Conservation (phyloP, 371 early-diverging fungal species). For the Mortierella polycephala region DNA sequence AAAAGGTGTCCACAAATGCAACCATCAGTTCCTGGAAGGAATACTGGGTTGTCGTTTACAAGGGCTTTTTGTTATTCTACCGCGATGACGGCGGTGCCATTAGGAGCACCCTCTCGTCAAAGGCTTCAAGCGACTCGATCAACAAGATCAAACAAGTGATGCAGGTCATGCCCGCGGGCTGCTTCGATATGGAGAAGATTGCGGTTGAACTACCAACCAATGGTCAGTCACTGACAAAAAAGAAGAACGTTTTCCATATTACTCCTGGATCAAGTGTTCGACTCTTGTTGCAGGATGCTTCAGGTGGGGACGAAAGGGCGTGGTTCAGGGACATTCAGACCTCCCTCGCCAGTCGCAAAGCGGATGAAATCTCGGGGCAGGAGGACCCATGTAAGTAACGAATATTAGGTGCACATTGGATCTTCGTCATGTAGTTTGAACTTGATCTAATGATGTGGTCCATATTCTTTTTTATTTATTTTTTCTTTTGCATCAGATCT, state of each 20-base stretch:
- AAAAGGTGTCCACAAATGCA: constrained; percentile 40
- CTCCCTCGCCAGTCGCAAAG: constrained; percentile 29
- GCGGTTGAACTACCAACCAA: constrained; percentile 28
- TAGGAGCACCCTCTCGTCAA: constrained; percentile 26
- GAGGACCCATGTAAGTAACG: constrained; percentile 37
- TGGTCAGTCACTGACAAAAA: constrained; percentile 37
- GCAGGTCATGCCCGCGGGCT: constrained; percentile 46
- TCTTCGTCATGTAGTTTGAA: too few species aligned
- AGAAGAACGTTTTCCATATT: constrained; percentile 42
- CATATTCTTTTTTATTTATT: neutral
- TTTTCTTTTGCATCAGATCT: constrained; percentile 11
- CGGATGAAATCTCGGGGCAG: constrained; percentile 28
- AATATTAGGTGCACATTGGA: neutral
- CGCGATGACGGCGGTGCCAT: constrained; percentile 43
- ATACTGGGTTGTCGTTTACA: constrained; percentile 47
- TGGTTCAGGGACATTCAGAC: constrained; percentile 45
- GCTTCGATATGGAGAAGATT: constrained; percentile 40
- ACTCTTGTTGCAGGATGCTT: constrained; percentile 37
- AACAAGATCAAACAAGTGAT: constrained; percentile 20
- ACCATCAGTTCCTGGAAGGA: constrained; percentile 54
- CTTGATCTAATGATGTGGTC: neutral
- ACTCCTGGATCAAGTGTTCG: constrained; percentile 38
- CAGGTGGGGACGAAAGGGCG: constrained; percentile 34
- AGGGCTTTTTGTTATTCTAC: constrained; percentile 44
- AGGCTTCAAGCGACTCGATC: constrained; percentile 22